phyloP scores from a whole-genome alignment of 768 basidiomycete species.

The Russula emetica region DNA sequence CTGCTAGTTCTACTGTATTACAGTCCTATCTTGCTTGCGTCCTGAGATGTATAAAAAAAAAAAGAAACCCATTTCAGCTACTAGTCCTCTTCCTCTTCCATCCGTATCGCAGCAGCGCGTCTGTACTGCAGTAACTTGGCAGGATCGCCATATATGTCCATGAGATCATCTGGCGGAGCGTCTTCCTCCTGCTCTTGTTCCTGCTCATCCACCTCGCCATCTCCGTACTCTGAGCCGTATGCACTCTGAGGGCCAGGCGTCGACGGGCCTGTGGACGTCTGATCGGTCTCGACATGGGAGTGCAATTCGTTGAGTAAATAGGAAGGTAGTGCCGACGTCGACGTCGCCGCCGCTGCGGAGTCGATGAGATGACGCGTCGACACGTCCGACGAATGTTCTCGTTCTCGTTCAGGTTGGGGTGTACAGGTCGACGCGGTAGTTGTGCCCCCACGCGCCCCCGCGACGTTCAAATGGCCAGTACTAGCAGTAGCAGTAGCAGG shows the following conservation, averaged over 20 bases:
- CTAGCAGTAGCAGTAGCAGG: neutral
- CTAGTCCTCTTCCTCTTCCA: slow-evolving; percentile 26
- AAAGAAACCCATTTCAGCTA: neutral
- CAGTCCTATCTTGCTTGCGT: slow-evolving; percentile 3
- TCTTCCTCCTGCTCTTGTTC: slow-evolving; percentile 27
- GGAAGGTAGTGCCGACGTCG: slow-evolving; percentile 7
- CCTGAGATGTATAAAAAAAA: neutral
- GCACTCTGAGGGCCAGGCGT: slow-evolving; percentile 24
- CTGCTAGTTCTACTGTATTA: slow-evolving; percentile 12
- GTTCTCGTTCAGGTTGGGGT: slow-evolving; percentile 17
- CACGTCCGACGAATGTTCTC: slow-evolving; percentile 8
- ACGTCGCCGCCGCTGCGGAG: neutral
- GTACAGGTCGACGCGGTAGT: slow-evolving; percentile 13
- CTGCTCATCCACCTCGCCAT: slow-evolving; percentile 14
- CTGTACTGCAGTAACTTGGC: slow-evolving; percentile 21
- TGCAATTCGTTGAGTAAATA: slow-evolving; percentile 21
- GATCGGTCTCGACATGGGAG: slow-evolving; percentile 20
- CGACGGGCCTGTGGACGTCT: slow-evolving; percentile 27
- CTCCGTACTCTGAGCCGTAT: slow-evolving; percentile 25
- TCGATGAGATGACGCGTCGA: slow-evolving; percentile 20
- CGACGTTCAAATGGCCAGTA: too few species aligned
- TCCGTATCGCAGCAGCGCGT: slow-evolving; percentile 22
- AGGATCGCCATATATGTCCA: slow-evolving; percentile 22
- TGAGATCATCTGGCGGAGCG: slow-evolving; percentile 13
- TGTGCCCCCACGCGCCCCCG: neutral